Conservation (phyloP, 2,329 filamentous ascomycete species). For the Sporothrix sp. region DNA sequence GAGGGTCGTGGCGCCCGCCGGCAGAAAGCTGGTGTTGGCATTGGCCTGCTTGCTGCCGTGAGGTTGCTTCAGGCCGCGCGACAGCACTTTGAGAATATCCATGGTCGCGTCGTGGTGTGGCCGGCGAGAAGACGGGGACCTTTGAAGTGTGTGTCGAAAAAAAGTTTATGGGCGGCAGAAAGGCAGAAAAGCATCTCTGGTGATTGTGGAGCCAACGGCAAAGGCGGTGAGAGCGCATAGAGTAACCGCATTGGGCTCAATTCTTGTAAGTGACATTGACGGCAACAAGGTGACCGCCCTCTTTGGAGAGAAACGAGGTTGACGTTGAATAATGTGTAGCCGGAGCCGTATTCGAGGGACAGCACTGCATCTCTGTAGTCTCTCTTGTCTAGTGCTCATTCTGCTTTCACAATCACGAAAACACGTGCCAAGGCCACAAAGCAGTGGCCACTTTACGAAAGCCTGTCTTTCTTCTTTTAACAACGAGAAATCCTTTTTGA, state of each 20-base stretch:
- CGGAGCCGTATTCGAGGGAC: too few species aligned
- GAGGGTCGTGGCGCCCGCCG: slow-evolving; percentile 32
- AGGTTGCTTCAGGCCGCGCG: slow-evolving; percentile 55
- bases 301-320: too few species aligned
- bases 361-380: too few species aligned
- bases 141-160: neutral
- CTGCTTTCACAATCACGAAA: too few species aligned
- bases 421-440: too few species aligned
- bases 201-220: too few species aligned
- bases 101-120: slow-evolving; percentile 29
- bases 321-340: too few species aligned
- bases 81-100: slow-evolving; percentile 66
- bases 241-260: neutral
- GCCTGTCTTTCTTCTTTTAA: neutral
- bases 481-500: neutral
- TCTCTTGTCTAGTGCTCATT: too few species aligned
- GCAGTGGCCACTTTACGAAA: too few species aligned
- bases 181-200: too few species aligned
- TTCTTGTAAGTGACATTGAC: slow-evolving; percentile 4
- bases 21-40: slow-evolving; percentile 17
- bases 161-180: too few species aligned
- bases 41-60: slow-evolving; percentile 26
- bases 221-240: neutral
- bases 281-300: too few species aligned
- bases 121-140: neutral